phyloP scores from a whole-genome alignment of 2,329 filamentous ascomycete genomes.

The Aspergillus brasiliensis region DNA sequence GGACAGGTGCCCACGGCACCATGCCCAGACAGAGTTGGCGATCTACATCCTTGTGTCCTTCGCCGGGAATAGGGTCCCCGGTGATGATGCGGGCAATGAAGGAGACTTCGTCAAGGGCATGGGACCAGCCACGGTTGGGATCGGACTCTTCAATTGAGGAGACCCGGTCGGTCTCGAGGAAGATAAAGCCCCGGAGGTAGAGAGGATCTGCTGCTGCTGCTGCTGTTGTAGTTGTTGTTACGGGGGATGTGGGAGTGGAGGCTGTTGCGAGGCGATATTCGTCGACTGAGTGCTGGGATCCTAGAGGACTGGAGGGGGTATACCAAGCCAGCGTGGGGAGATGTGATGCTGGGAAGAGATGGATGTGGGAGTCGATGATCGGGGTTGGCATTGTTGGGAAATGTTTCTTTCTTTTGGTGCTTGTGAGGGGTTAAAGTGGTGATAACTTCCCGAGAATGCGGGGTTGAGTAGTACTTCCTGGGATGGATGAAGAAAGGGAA shows the following conservation, averaged over 20 bases:
- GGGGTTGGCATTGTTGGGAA: slow-evolving; percentile 39
- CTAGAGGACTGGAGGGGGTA: slow-evolving; percentile 60
- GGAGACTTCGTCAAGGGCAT: slow-evolving; percentile 71
- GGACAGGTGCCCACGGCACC: slow-evolving; percentile 84
- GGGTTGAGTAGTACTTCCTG: not conserved
- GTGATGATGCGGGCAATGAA: slow-evolving; percentile 68
- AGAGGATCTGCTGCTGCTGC: slow-evolving; percentile 28
- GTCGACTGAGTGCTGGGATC: slow-evolving; percentile 63
- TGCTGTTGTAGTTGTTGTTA: no score
- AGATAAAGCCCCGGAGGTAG: slow-evolving; percentile 70
- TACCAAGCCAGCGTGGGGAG: slow-evolving; percentile 71
- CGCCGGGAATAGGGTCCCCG: slow-evolving; percentile 58
- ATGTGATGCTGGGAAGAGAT: slow-evolving; percentile 76
- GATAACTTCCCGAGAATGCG: not conserved
- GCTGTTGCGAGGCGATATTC: slow-evolving; percentile 60
- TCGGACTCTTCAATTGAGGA: slow-evolving; percentile 56
- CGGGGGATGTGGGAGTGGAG: slow-evolving; percentile 29
- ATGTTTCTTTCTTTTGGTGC: not conserved
- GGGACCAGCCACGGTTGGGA: slow-evolving; percentile 58
- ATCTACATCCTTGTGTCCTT: slow-evolving; percentile 59
- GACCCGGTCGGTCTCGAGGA: slow-evolving; percentile 79
- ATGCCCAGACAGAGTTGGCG: slow-evolving; percentile 65
- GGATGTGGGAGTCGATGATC: slow-evolving; percentile 89
- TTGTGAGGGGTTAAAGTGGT: not conserved
- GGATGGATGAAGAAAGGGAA: not conserved